Base-by-base conservation (phyloP, 345 rosid species). In the Moricandia moricandioides region DNA sequence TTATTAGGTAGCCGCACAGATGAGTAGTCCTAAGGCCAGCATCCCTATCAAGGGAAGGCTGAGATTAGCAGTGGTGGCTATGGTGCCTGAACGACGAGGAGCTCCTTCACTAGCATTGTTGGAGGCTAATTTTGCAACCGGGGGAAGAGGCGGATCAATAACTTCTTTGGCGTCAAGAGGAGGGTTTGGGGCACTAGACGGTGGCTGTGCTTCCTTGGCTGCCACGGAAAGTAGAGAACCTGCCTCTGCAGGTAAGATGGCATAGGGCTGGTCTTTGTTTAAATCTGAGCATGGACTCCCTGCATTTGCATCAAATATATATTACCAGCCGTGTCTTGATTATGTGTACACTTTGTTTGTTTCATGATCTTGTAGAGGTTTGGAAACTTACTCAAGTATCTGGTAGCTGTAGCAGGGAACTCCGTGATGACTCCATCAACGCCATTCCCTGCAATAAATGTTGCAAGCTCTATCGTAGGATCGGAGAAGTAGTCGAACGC, bases 71-170 rank as follows among this genome's bases (percentile, higher is more conserved):
- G 72, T 24, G 39, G 52, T 84, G 9, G 68, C 21, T 40, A 55
- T 13, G 7, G 82, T 68, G 14, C 76, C 73, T 39, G 94, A 74
- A 29, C 24, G 24, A 34, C 80, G 66, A 65, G 76, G 35, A 0
- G 79, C 52, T 21, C 34, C 82, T 60, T 66, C 33, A 52, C 66
- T 17, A 16, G 54, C 35, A 14, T 30, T 17, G 0, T 79, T 5
- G 6, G 80, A 4, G 12, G 79, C 49, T 29, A 45, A 56, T 7
- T 68, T 66, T 24, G 79, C 61, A 57, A 88, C 92, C 0, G 92
- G 82, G 1, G 98, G 97, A 16, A 94, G 82, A 52, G 98, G 97
- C 4, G 97, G 97, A 62, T 89, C 92, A 14, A 80, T 83, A n/a
- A 90, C 70, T 52, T 91, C 92, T 5, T 75, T 78, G 52, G 83